Conservation (phyloP, 495 filamentous ascomycete genomes). For the Friedmanniomyces simplex region DNA sequence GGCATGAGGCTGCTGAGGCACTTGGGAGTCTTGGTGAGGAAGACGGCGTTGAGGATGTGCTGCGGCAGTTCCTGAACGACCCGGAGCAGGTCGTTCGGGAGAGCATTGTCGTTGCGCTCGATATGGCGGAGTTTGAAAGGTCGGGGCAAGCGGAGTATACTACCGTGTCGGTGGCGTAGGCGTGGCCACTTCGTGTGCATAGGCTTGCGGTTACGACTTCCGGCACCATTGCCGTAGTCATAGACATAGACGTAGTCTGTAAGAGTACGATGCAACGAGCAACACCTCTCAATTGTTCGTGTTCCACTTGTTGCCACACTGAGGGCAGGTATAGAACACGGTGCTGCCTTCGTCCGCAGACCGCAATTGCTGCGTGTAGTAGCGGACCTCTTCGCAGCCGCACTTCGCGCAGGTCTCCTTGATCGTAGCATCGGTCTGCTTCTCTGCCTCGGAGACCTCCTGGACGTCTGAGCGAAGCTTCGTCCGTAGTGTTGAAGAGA, state of each 20-base stretch:
- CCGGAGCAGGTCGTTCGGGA: constrained; percentile 88
- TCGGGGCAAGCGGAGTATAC: constrained; percentile 84
- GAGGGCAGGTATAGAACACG: constrained; percentile 72
- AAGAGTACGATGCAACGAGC: not conserved
- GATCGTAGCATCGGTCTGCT: constrained; percentile 64
- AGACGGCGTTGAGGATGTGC: constrained; percentile 76
- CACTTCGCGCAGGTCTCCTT: constrained; percentile 68
- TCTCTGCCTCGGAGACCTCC: constrained; percentile 65
- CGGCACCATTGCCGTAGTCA: not conserved
- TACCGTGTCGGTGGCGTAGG: constrained; percentile 48
- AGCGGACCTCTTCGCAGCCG: constrained; percentile 73
- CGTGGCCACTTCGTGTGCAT: constrained; percentile 16
- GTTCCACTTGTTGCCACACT: constrained; percentile 66
- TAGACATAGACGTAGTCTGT: not conserved
- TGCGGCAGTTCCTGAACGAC: constrained; percentile 79
- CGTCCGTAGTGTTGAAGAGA: constrained; percentile 75
- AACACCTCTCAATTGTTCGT: constrained; percentile 51
- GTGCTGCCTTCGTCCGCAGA: constrained; percentile 93
- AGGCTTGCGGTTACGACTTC: not conserved
- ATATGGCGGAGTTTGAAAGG: constrained; percentile 97
- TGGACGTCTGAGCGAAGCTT: constrained; percentile 72
- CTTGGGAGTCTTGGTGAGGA: constrained; percentile 92
- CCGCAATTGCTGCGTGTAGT: constrained; percentile 72
- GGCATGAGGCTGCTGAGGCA: constrained; percentile 94
- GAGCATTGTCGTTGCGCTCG: constrained; percentile 85